Conservation (phyloP, 352 stramenopile genomes). For the Globisporangium yorkense region DNA sequence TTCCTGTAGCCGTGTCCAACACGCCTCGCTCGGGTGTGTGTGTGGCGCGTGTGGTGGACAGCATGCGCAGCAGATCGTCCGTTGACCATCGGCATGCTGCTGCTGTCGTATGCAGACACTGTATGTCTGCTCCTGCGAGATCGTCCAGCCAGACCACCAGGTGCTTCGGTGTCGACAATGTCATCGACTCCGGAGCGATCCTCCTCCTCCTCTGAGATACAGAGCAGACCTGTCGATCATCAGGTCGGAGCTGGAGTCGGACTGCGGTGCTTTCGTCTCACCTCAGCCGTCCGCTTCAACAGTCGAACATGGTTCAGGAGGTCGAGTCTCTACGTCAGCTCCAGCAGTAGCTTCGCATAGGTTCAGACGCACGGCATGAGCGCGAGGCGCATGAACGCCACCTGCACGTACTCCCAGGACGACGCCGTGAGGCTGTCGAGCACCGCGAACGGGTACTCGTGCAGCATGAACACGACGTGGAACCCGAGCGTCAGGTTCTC, state of each 20-base stretch:
- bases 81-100: too few relatives aligned
- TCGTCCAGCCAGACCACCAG: neutral
- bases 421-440: conserved; percentile 13
- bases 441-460: conserved; percentile 33
- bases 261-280: neutral
- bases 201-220: neutral
- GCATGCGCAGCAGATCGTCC: neutral
- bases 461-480: conserved; percentile 26
- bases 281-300: neutral
- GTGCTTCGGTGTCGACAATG: neutral
- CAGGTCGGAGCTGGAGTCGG: too few relatives aligned
- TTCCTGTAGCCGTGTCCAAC: neutral
- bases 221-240: too few relatives aligned
- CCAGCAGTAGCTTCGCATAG: too few relatives aligned
- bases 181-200: neutral
- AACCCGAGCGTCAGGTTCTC: conserved; percentile 23
- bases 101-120: too few relatives aligned
- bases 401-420: conserved; percentile 25
- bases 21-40: neutral
- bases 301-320: neutral
- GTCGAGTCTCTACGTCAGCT: neutral
- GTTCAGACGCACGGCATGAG: conserved; percentile 26
- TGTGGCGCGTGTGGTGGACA: neutral
- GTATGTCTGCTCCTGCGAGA: too few relatives aligned
- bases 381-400: conserved; percentile 24